A percentile compares a stretch with the other conserved stretches of the same genome.
Conservation (phyloP, 306 rosid species). For the Vigna nakashimae region DNA sequence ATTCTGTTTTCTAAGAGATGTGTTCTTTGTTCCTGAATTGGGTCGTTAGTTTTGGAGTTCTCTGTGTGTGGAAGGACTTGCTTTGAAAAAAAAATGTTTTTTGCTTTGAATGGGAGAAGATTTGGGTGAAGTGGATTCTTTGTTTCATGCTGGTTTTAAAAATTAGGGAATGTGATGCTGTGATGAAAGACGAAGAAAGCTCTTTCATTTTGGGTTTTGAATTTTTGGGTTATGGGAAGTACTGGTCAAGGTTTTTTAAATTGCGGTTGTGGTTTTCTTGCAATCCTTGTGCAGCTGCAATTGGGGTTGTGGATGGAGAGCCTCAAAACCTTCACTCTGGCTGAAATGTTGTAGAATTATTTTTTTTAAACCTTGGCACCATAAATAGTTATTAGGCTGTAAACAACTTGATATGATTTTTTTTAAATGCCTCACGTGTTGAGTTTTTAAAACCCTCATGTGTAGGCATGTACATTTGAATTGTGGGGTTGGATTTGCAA, state of each 20-base stretch:
- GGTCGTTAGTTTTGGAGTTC: constrained; percentile 12
- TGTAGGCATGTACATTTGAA: constrained; percentile 6
- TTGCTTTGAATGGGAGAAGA: constrained; percentile 20
- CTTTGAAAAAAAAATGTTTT: neutral
- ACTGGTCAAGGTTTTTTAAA: neutral
- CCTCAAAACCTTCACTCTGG: neutral
- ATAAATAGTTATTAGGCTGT: constrained; percentile 2
- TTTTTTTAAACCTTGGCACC: neutral
- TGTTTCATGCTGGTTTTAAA: constrained; percentile 3
- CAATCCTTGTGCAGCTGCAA: neutral
- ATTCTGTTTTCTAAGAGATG: neutral
- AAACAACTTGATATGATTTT: neutral
- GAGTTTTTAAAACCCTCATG: neutral
- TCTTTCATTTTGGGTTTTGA: neutral
- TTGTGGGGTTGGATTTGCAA: constrained; percentile 22
- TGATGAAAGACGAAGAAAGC: neutral
- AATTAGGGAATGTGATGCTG: neutral
- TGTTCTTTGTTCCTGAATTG: neutral
- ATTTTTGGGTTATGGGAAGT: neutral
- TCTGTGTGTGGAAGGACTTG: neutral
- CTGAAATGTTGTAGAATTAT: neutral
- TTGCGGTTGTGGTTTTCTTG: neutral
- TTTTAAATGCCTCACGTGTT: neutral
- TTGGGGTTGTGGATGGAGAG: neutral
- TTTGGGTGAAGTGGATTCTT: constrained; percentile 11